Evolutionary conservation across 768 basidiomycete species (phyloP), one percentile per base, ranked within the genome.

Genomic region (Rhodotorula paludigena): DNA sequence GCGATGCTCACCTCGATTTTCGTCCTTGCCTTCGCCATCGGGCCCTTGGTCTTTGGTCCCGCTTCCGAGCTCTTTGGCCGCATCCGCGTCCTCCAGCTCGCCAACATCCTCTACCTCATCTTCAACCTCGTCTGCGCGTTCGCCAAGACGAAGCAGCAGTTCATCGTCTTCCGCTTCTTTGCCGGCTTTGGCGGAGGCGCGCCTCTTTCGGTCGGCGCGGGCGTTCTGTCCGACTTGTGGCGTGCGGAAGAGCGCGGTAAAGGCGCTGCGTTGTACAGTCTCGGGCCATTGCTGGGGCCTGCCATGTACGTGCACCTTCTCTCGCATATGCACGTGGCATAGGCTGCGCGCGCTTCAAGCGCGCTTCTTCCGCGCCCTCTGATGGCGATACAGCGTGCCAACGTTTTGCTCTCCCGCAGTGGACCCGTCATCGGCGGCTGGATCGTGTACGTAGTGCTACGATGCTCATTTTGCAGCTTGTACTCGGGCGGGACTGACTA

Each of bases 121-220:
- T 67, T 72, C 69, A 77, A 88, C 75, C 12, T 89, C 83, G 87
- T 87, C 84, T 77, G 74, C 85, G 25, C 85, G 0, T 89, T 88
- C 64, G 84, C 87, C 0, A 81, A 82, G 60, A 48, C 80, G 57
- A 80, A 81, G 63, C 78, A 77, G 0, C 83, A 88, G 70, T 78
- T 89, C 20, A 83, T 88, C 57, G 85, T 80, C 0, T 89, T 89
- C 73, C 83, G 88, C 28, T 84, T 89, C 69, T 77, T 89, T 4
- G 78, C 87, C 2, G 88, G 88, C 3, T 64, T 89, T 3, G 89
- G 88, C 35, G 89, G 88, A 1, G 85, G 86, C 60, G 88, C 87
- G 0, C 86, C 88, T 11, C 78, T 88, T 3, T 77, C 84, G 15
- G 84, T 88, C 25, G 88, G 87, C 57, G 88, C 86, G 32, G 88